Conservation (phyloP, 2,329 filamentous ascomycete species). For the Pseudocercospora crystallina region DNA sequence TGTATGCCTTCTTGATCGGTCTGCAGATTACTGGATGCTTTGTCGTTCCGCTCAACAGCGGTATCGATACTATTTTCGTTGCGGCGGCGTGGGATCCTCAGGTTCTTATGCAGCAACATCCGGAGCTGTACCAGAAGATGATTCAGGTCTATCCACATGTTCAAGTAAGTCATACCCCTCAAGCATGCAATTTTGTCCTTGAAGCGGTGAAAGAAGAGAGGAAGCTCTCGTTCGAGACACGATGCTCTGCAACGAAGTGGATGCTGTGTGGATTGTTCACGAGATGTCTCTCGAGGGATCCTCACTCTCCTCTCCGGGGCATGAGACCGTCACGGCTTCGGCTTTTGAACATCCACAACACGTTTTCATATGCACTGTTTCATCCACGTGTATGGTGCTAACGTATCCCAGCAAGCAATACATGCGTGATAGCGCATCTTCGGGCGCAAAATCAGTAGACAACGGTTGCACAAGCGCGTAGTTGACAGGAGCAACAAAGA, state of each 20-base stretch:
- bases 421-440: slow-evolving; percentile 22
- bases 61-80: slow-evolving; percentile 91
- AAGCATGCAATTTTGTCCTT: background rate
- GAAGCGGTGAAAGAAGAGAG: background rate
- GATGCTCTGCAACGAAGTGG: no score
- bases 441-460: background rate
- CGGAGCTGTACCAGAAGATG: slow-evolving; percentile 77
- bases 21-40: slow-evolving; percentile 88
- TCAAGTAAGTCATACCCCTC: slow-evolving; percentile 9
- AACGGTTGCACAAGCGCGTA: no score
- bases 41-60: slow-evolving; percentile 80
- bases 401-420: slow-evolving; percentile 63
- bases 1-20: slow-evolving; percentile 85
- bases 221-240: no score
- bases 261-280: no score
- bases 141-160: slow-evolving; percentile 73
- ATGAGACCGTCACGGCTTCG: no score
- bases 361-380: background rate
- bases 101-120: slow-evolving; percentile 76
- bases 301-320: no score
- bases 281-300: no score
- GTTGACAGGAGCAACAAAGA: no score
- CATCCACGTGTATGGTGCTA: slow-evolving; percentile 9
- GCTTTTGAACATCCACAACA: background rate
- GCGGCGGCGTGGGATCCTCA: slow-evolving; percentile 68